Evolutionary conservation across 768 basidiomycete genomes (phyloP), one percentile per base, ranked within the genome.

Genomic region (Crucibulum laeve): DNA sequence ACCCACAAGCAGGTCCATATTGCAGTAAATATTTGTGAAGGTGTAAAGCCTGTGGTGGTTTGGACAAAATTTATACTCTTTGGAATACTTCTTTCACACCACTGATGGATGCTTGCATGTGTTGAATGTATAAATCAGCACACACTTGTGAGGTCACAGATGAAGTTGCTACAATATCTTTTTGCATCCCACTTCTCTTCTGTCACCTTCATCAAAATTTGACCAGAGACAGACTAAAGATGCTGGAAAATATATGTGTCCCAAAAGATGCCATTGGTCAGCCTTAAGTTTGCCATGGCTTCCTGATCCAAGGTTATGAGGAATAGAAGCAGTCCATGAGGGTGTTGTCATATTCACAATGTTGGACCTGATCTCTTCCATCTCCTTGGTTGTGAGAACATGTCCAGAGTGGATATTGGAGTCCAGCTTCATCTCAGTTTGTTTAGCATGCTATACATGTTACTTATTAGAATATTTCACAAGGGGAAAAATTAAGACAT

Each of bases 181-280:
- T 49, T 0, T 61, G 59, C 21, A 53, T 40, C 42, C 65, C 53
- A 40, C 63, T 60, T 5, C 60, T 55, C n/a, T 45, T 32, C 15
- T 47, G 38, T 46, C 30, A 5, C 42, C 36, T 1, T 28, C 19
- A 10, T 39, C 34, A 19, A 25, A 17, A 14, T 18, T 15, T 22
- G 56, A 54, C 71, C 70, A 71, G 2, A 71, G 45, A 3, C 55
- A 50, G 15, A 61, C 48, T 1, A 73, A 50, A 3, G 66, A 58
- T 5, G 64, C 48, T 0, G 62, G 65, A 17, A 71, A 55, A 40
- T 67, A 45, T 5, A 65, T 38, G 0, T 56, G 54, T 15, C 63
- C 59, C 5, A 67, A 45, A 0, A 53, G 56, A 0, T 61, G 54
- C 71, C 70, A 74, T 47, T 68, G 49, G 37, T 66, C 61, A 7